Evolutionary conservation across 306 rosid genomes (phyloP), one percentile per base, ranked within the genome.

Genomic region (Herpetospermum pedunculosum): DNA sequence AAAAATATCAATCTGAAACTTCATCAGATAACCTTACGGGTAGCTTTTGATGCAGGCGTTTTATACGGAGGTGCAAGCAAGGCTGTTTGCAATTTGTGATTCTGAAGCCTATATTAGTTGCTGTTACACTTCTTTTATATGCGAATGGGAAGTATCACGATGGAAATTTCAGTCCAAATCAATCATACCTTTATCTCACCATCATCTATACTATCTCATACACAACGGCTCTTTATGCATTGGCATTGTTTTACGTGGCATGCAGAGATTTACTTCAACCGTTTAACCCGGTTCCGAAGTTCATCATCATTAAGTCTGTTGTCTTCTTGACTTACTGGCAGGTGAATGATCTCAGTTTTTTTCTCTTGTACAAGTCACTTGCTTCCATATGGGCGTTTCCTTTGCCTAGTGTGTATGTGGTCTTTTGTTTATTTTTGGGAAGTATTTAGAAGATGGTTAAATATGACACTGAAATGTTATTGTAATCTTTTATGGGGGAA

Each of bases 291-390:
- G 97, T 93, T 41, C 98, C 98, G 9, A 93, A 93, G 88, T 93
- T 93, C 68, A 81, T 93, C 71, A 87, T 93, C 48, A 93, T 93
- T 73, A 93, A 93, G 77, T 93, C 98, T 35, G 98, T 93, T 11
- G 98, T 93, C 59, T 93, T 93, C 88, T 87, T 90, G 91, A 93
- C 98, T 76, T 93, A 93, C 84, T 93, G 98, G 98, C 98, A 93
- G 98, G 98, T 90, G 78, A 72, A 4, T 34, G 49, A 38, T 18
- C 40, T 74, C 70, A 5, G 26, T 8, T 44, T 16, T 28, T 69
- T 68, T 43, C 15, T 6, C 21, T 69, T 4, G 21, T 25, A 6
- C 26, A 28, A 26, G 30, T 47, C 18, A 63, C 70, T 35, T 63
- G 41, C 37, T 25, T 47, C 58, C 6, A 2, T 29, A 26, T 69